A percentile compares a stretch with the other conserved stretches of the same genome.
phyloP scores from a whole-genome alignment of 1,139 yeast genomes.

The Nakaseomyces delphensis region DNA sequence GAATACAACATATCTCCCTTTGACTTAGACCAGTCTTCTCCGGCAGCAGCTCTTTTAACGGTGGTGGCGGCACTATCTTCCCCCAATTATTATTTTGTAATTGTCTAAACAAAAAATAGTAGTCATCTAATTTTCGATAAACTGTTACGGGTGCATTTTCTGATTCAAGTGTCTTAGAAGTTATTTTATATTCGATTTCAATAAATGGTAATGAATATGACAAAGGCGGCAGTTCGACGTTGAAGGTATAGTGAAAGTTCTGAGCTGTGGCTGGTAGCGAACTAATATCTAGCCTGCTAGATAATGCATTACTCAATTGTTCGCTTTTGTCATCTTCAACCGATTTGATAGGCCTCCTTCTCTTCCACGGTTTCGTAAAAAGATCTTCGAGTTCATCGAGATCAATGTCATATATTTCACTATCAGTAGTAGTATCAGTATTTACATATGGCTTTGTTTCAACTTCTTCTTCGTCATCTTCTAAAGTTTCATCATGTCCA shows the following conservation, averaged over 20 bases:
- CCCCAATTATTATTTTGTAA: constrained; percentile 78
- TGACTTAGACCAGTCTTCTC: constrained; percentile 46
- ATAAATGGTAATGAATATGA: background rate
- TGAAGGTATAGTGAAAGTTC: background rate
- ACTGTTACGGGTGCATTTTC: background rate
- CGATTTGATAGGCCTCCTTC: background rate
- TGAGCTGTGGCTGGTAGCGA: background rate
- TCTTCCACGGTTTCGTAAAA: background rate
- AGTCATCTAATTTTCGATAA: constrained; percentile 37
- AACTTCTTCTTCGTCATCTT: background rate
- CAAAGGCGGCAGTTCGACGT: constrained; percentile 1
- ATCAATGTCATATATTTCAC: background rate
- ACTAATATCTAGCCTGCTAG: background rate
- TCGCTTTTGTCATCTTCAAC: background rate
- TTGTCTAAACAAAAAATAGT: constrained; percentile 76
- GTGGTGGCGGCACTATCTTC: constrained; percentile 82
- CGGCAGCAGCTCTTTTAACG: constrained; percentile 57
- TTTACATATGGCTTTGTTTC: background rate
- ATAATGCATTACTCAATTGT: background rate
- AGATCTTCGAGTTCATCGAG: background rate
- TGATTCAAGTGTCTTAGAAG: background rate
- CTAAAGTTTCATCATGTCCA: background rate
- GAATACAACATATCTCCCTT: constrained; percentile 64
- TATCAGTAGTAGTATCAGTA: background rate
- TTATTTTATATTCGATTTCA: constrained; percentile 1